Base-by-base conservation (phyloP, 2,329 filamentous ascomycete species). In the Beauveria asiatica region DNA sequence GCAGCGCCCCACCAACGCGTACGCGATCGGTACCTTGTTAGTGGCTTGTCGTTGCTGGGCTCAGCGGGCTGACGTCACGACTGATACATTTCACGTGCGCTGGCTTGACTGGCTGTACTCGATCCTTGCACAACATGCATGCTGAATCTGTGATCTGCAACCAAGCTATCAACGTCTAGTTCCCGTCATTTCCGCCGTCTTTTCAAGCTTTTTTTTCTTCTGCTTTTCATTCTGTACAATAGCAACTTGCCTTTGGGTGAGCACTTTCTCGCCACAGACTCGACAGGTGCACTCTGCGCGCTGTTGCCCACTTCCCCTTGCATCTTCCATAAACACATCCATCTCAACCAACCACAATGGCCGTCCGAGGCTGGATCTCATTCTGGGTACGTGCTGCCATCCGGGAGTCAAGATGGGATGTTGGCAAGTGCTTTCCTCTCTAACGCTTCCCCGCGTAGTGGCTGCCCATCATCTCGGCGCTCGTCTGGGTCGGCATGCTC, bases 381-480 rank as follows among this genome's bases (percentile, higher is more conserved):
- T 76, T 75, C 64, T 77, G 75, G 75, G 75, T 77, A 70, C 23
- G 66, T 10, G 53, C 13, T 37, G 11, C 33, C 33, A 37, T 37
- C 13, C 13, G 5, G 33, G 33, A 37, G 33, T 13, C 33, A 16
- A 27, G 23, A 27, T 48, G 45, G 45, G 45, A 49, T 23, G 16
- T n/a, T 9, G 11, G 46, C 25, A 25, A 46, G 44, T 46, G 19
- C 33, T 37, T 37, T 37, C 33, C 33, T 37, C 11, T 37, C 33
- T 37, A 37, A 37, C 16, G 13, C 19, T 10, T 13, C 45, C 30
- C 21, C 45, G 10, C 50, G 46, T 60, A 81, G 87, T 74, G 87
- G 61, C 79, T 92, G 39, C 89, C 89, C 65, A 75, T 91, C 62
- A 78, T 92, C 65, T 85, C 87, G 52, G 82, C 84, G 65, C 67